These are phyloP conservation scores for Verbascum thapsus DNA, from an alignment of 257 asterid genomes.

Conservation along the genomic window DNA sequence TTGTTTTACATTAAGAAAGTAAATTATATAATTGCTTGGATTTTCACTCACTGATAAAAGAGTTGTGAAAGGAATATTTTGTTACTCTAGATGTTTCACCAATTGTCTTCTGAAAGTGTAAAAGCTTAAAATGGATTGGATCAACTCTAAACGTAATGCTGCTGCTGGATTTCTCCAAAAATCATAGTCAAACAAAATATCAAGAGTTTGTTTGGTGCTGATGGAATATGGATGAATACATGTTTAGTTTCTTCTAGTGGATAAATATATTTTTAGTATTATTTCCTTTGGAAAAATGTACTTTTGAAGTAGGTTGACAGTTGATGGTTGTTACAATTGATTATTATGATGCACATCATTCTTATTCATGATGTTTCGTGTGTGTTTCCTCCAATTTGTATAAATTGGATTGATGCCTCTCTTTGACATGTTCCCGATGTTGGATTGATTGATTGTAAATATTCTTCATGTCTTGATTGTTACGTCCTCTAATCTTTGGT, in stretches of 20 bases:
- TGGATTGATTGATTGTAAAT: not conserved
- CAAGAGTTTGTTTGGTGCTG: conserved; percentile 10
- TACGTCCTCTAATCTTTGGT: not conserved
- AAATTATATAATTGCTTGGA: not conserved
- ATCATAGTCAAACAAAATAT: conserved; percentile 35
- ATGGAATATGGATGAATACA: too few species aligned
- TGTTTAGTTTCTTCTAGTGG: too few species aligned
- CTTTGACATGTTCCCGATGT: not conserved
- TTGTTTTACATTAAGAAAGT: not conserved
- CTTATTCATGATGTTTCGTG: not conserved
- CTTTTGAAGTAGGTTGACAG: not conserved
- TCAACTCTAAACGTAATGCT: conserved; percentile 6
- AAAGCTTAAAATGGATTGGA: conserved; percentile 16
- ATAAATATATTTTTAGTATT: too few species aligned
- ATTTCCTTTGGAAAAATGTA: too few species aligned
- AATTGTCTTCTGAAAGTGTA: not conserved
- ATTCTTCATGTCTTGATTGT: not conserved
- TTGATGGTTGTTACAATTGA: not conserved
- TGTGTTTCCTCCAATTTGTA: not conserved
- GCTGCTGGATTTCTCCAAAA: conserved; percentile 37
- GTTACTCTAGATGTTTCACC: not conserved
- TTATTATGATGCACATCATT: not conserved
- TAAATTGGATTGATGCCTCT: not conserved
- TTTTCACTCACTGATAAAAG: not conserved
- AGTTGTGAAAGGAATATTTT: conserved; percentile 40